These are phyloP conservation scores for Cercis canadensis DNA, from an alignment of 306 rosid genomes.

Conservation along the genomic window DNA sequence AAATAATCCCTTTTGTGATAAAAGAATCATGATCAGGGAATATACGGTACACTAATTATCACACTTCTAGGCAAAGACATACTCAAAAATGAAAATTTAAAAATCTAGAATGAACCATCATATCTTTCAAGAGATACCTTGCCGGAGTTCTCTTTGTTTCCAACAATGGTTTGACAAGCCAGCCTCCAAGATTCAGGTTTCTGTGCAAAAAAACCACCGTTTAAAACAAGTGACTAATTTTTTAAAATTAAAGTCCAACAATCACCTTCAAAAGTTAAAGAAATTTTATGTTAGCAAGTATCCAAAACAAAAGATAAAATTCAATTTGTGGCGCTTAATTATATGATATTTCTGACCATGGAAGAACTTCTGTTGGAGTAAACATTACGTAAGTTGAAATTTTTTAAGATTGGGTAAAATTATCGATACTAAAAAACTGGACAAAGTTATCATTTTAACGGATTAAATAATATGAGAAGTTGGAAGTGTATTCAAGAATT, in stretches of 20 bases:
- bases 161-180: conserved; percentile 97
- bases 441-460: neutral
- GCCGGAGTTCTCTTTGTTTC: conserved; percentile 88
- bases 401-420: neutral
- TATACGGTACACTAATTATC: neutral
- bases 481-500: conserved; percentile 15
- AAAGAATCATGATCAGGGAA: neutral
- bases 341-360: too few species aligned
- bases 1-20: neutral
- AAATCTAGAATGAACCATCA: conserved; percentile 16
- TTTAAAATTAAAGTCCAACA: neutral
- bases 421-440: neutral
- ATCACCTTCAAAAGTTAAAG: neutral
- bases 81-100: conserved; percentile 4
- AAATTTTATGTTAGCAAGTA: neutral
- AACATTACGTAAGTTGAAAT: neutral
- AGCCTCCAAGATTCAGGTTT: conserved; percentile 96
- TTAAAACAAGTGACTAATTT: conserved; percentile 21
- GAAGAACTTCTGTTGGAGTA: too few species aligned
- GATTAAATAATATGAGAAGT: neutral
- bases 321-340: neutral
- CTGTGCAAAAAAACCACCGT: conserved; percentile 57
- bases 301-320: neutral
- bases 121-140: conserved; percentile 61
- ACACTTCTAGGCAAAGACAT: conserved; percentile 12